These are phyloP conservation scores for Hypoxylon crocopeplum DNA, from an alignment of 495 filamentous ascomycete species.

Conservation along the genomic window DNA sequence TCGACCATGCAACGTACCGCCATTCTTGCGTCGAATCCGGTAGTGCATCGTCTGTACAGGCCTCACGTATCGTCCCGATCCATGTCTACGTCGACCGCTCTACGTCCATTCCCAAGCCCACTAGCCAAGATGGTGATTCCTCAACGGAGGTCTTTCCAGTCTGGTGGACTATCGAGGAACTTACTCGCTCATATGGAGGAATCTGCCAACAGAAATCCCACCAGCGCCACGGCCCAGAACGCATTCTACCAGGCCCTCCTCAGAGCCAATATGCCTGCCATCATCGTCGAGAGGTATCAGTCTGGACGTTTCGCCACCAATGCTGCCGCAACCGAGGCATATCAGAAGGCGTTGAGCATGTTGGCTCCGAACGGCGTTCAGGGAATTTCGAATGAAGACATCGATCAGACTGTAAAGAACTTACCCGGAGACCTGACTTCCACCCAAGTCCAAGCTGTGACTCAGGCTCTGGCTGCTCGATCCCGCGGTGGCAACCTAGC, in stretches of 20 bases:
- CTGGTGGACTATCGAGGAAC: slow-evolving; percentile 52
- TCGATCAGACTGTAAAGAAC: slow-evolving; percentile 40
- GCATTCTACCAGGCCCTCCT: slow-evolving; percentile 93
- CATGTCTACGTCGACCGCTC: slow-evolving; percentile 36
- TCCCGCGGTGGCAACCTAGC: slow-evolving; percentile 70
- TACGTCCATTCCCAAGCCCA: slow-evolving; percentile 30
- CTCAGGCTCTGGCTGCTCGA: slow-evolving; percentile 83
- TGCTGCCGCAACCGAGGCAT: slow-evolving; percentile 71
- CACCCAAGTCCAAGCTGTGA: slow-evolving; percentile 81
- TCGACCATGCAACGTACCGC: slow-evolving; percentile 37
- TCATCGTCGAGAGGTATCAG: slow-evolving; percentile 87
- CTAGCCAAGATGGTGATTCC: slow-evolving; percentile 24
- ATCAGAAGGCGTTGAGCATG: slow-evolving; percentile 74
- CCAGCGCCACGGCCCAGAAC: slow-evolving; percentile 84
- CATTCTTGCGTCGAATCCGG: slow-evolving; percentile 38
- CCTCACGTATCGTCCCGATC: slow-evolving; percentile 24
- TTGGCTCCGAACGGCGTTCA: slow-evolving; percentile 51
- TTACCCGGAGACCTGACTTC: slow-evolving; percentile 52
- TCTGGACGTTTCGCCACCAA: slow-evolving; percentile 84
- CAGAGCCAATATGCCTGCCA: slow-evolving; percentile 88
- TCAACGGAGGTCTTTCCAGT: slow-evolving; percentile 48
- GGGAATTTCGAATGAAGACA: slow-evolving; percentile 40
- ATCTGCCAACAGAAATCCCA: slow-evolving; percentile 88
- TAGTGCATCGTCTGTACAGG: slow-evolving; percentile 30
- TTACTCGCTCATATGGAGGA: slow-evolving; percentile 69